Base-by-base conservation (phyloP, 2,329 filamentous ascomycete species). In the Metarhizium humberi region DNA sequence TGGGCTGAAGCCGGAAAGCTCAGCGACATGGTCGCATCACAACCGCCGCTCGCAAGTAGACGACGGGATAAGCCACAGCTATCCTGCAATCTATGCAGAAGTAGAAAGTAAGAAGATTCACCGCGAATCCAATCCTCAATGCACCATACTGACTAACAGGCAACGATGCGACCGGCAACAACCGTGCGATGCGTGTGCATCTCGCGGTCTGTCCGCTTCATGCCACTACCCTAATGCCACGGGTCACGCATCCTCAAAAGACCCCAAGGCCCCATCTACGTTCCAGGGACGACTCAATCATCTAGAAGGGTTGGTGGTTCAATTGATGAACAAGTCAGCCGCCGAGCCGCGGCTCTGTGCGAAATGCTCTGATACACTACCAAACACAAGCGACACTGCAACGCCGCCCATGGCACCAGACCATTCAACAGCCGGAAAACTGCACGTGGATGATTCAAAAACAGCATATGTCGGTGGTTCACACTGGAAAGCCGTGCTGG, bases 401-500 rank as follows among this genome's bases (percentile, higher is more conserved):
- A n/a, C 46, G 11, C 10, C 10, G 2, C n/a, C 46, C 8, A 5
- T 29, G 20, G 29, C 46, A 49, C 18, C 34, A n/a, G 49, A 13
- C 16, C 54, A 45, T 13, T 64, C 69, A 0, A 67, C 71, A 3
- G 61, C 57, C 20, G 69, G 69, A 0, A 72, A 62, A 48, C 63
- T 74, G 54, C 64, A 60, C 0, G 52, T 64, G 13, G 62, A 30
- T 18, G 55, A 52, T 14, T 60, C 52, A 48, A 69, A 61, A 1
- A 57, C 60, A 1, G 60, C 58, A 34, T 76, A 75, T 38, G 68
- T 73, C 11, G 60, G 64, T 20, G 61, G 67, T 25, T 64, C 62
- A 7, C 73, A 75, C 54, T 75, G 73, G 72, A 65, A 68, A 7
- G 69, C 73, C 14, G 64, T 75, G 2, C 61, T 75, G 3, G 70